These are phyloP conservation scores for Adansonia gregorii DNA, from an alignment of 441 rosid genomes.

Conservation along the genomic window DNA sequence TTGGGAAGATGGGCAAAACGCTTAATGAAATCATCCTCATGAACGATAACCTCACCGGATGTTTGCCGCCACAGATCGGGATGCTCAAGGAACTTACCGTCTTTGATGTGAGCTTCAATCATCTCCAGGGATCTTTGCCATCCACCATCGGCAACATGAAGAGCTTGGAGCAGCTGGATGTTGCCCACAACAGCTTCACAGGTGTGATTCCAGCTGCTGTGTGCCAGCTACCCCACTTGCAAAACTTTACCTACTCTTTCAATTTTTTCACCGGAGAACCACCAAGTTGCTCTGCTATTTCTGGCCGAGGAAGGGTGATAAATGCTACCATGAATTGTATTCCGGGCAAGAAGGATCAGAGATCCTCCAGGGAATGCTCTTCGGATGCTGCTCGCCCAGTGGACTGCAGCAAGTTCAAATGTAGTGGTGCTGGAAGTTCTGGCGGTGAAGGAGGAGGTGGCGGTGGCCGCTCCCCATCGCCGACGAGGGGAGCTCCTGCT, in stretches of 20 bases:
- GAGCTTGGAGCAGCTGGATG: conserved; percentile 61
- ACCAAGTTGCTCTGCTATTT: conserved; percentile 47
- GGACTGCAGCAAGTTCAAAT: conserved; percentile 56
- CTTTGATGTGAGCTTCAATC: conserved; percentile 63
- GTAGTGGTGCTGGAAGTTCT: conserved; percentile 32
- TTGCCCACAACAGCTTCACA: conserved; percentile 57
- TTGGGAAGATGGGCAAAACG: conserved; percentile 63
- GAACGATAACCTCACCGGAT: conserved; percentile 64
- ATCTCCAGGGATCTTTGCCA: conserved; percentile 56
- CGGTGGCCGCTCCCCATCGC: conserved; percentile 20
- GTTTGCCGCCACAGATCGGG: conserved; percentile 66
- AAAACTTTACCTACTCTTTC: conserved; percentile 64
- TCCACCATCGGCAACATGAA: conserved; percentile 49
- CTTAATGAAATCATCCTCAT: conserved; percentile 64
- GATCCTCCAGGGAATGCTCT: conserved; percentile 55
- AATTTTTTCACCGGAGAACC: conserved; percentile 61
- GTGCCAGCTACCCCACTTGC: conserved; percentile 56
- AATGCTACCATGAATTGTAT: conserved; percentile 59
- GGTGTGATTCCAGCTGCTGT: conserved; percentile 54
- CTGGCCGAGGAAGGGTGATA: conserved; percentile 33
- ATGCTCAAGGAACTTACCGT: conserved; percentile 56
- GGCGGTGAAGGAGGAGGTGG: conserved; percentile 33
- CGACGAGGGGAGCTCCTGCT: conserved; percentile 37
- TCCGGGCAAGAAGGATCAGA: conserved; percentile 49
- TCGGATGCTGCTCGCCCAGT: conserved; percentile 55